Conservation (phyloP, 768 basidiomycete genomes). For the Saitozyma sp. region DNA sequence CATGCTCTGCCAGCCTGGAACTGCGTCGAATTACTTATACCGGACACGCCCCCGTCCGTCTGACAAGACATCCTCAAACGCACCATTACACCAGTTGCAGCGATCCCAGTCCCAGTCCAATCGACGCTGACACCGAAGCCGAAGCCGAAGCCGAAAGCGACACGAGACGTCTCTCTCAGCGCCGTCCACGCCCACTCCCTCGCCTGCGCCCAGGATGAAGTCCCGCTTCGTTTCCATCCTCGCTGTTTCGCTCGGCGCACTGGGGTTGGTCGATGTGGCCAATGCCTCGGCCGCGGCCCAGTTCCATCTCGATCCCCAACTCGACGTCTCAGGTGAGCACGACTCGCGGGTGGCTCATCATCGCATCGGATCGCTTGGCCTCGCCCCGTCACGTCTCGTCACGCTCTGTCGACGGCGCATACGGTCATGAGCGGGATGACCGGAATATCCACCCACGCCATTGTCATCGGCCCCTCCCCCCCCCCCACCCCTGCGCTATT, state of each 20-base stretch:
- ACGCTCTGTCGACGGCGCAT: too few relatives aligned
- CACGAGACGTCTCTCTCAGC: neutral
- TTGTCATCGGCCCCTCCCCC: too few relatives aligned
- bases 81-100: neutral
- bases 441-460: too few relatives aligned
- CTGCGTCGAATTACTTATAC: too few relatives aligned
- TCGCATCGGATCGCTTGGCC: neutral
- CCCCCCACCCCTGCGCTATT: too few relatives aligned
- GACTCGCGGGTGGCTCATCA: neutral
- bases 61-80: too few relatives aligned
- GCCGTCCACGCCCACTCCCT: too few relatives aligned
- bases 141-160: neutral
- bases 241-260: constrained; percentile 2
- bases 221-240: constrained; percentile 7
- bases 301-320: constrained; percentile 17
- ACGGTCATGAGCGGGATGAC: too few relatives aligned
- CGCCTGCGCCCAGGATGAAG: constrained; percentile 1
- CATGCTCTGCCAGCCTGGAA: too few relatives aligned
- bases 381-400: too few relatives aligned
- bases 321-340: constrained; percentile 14
- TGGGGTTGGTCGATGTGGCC: constrained; percentile 2
- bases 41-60: too few relatives aligned
- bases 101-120: neutral
- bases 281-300: constrained; percentile 19
- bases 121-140: neutral